These are phyloP conservation scores for Phycomyces blakesleeanus DNA, from an alignment of 192 early-diverging fungal species.

Conservation along the genomic window DNA sequence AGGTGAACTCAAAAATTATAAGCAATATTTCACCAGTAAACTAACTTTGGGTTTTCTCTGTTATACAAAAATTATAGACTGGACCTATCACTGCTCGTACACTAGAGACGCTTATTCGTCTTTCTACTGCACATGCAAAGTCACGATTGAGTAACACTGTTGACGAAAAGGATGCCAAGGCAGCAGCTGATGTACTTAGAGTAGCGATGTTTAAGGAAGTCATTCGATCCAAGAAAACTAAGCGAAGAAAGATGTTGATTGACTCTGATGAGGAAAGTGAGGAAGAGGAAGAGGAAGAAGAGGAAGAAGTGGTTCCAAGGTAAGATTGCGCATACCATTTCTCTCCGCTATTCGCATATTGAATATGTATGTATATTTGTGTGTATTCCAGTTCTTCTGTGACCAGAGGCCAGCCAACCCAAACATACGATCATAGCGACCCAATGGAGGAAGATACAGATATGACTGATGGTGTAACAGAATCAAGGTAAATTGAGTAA, in stretches of 20 bases:
- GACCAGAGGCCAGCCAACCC: background rate
- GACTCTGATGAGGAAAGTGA: conserved; percentile 43
- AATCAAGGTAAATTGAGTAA: conserved; percentile 13
- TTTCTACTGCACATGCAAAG: conserved; percentile 96
- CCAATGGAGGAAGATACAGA: conserved; percentile 29
- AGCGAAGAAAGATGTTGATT: conserved; percentile 42
- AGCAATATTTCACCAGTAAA: conserved; percentile 7
- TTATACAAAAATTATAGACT: conserved; percentile 49
- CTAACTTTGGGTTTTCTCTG: background rate
- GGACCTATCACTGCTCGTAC: conserved; percentile 98
- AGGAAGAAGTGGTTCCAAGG: conserved; percentile 9
- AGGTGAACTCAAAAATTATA: conserved; percentile 41
- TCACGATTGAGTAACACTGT: conserved; percentile 77
- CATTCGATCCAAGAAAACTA: conserved; percentile 44
- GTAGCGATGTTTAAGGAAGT: conserved; percentile 93
- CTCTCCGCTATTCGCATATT: background rate
- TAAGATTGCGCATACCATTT: background rate
- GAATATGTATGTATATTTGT: too few relatives aligned
- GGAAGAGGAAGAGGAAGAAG: conserved; percentile 39
- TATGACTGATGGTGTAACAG: conserved; percentile 16
- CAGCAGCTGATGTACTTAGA: conserved; percentile 76
- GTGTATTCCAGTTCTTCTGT: too few relatives aligned
- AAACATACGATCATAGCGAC: background rate
- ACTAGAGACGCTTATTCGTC: conserved; percentile 94
- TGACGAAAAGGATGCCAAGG: conserved; percentile 79